Percentiles rank a stretch among this genome's conserved stretches.
These are phyloP conservation scores for Aspergillus quadricinctus DNA, from an alignment of 2,329 filamentous ascomycete species.

Conservation along the genomic window DNA sequence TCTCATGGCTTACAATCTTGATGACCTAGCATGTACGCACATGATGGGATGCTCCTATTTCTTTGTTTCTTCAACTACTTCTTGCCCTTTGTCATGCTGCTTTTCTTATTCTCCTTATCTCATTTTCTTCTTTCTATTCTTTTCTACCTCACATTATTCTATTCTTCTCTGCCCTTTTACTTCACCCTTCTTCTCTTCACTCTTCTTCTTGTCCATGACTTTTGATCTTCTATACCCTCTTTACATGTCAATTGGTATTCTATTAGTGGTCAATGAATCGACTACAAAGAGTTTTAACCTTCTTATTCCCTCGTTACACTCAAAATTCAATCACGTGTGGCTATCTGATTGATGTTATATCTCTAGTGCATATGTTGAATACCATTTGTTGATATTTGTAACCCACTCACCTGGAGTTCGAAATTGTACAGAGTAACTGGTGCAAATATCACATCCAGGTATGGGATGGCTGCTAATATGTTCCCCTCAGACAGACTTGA, in stretches of 20 bases:
- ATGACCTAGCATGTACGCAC: too few species aligned
- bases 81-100: not conserved
- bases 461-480: too few species aligned
- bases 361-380: not conserved
- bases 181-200: not conserved
- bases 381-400: not conserved
- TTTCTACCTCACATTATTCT: too few species aligned
- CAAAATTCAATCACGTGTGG: not conserved
- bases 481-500: too few species aligned
- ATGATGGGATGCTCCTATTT: not conserved
- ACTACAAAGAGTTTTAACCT: not conserved
- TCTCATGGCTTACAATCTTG: not conserved
- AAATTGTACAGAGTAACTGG: too few species aligned
- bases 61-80: not conserved
- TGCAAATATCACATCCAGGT: too few species aligned
- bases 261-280: not conserved
- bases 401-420: too few species aligned
- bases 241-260: not conserved
- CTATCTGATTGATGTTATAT: not conserved
- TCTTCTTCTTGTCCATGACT: not conserved
- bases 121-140: not conserved
- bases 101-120: not conserved
- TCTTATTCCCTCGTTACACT: not conserved
- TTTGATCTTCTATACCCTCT: not conserved
- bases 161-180: too few species aligned